phyloP scores from a whole-genome alignment of 208 protist genomes.

The Acanthamoeba sp. region DNA sequence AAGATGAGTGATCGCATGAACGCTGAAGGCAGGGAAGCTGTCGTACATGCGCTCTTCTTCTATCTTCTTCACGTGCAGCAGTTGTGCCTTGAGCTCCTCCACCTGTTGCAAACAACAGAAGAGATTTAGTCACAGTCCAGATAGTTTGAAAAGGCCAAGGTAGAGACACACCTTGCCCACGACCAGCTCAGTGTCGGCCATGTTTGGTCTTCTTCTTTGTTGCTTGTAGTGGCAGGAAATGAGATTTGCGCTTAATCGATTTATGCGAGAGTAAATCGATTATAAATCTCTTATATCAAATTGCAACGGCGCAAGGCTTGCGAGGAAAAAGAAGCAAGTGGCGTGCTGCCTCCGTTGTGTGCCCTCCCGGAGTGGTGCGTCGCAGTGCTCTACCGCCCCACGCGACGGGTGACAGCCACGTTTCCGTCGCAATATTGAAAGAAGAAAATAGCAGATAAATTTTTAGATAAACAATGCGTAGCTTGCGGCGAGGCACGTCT shows the following conservation, averaged over 20 bases:
- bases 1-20: background rate
- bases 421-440: background rate
- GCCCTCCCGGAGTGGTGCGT: no score
- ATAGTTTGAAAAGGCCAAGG: no score
- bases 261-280: background rate
- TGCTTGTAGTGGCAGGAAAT: background rate
- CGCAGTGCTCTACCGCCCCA: no score
- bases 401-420: no score
- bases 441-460: background rate
- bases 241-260: background rate
- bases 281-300: background rate
- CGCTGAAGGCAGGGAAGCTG: background rate
- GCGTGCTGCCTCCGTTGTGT: no score
- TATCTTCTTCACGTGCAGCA: background rate
- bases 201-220: background rate
- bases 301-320: no score
- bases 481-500: background rate
- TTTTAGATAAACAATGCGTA: background rate
- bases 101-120: background rate
- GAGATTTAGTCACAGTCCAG: background rate
- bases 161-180: background rate
- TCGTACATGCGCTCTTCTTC: slow-evolving; percentile 14
- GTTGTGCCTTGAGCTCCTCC: background rate
- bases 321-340: no score
- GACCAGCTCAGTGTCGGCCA: background rate